Evolutionary conservation across 805 yeast genomes (phyloP).

Genomic region (Lipomyces yamanashiensis): DNA sequence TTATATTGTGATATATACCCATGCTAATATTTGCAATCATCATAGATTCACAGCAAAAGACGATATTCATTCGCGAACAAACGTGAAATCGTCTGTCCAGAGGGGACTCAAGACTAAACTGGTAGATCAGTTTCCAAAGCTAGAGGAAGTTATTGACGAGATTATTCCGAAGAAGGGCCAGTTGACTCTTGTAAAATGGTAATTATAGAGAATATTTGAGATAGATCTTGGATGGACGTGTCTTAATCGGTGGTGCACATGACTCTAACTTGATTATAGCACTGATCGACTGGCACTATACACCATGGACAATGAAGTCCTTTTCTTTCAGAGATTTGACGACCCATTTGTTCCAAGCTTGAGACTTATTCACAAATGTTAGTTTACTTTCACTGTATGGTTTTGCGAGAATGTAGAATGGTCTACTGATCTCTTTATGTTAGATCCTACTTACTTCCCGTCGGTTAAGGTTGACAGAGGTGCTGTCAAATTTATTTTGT

Average conservation of each 20-base stretch:
- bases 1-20: not conserved
- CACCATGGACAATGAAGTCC: slow-evolving; percentile 73
- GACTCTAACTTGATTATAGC: slow-evolving; percentile 31
- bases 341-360: slow-evolving; percentile 77
- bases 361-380: slow-evolving; percentile 70
- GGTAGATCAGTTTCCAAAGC: slow-evolving; percentile 70
- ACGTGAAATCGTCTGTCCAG: slow-evolving; percentile 92
- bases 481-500: slow-evolving; percentile 91
- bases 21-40: not conserved
- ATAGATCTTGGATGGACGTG: not conserved
- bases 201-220: not conserved
- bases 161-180: slow-evolving; percentile 88
- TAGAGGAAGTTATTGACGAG: slow-evolving; percentile 78
- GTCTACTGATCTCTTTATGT: not conserved
- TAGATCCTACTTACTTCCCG: slow-evolving; percentile 78
- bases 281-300: slow-evolving; percentile 80
- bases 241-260: not conserved
- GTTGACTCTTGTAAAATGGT: slow-evolving; percentile 75
- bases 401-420: not conserved
- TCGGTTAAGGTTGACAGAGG: slow-evolving; percentile 91
- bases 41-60: slow-evolving; percentile 58
- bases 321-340: slow-evolving; percentile 80
- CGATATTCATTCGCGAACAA: slow-evolving; percentile 87
- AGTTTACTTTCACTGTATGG: slow-evolving; percentile 6
- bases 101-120: slow-evolving; percentile 80